Conservation (phyloP, 2,329 filamentous ascomycete genomes). For the Ceratocystiopsis sp. region DNA sequence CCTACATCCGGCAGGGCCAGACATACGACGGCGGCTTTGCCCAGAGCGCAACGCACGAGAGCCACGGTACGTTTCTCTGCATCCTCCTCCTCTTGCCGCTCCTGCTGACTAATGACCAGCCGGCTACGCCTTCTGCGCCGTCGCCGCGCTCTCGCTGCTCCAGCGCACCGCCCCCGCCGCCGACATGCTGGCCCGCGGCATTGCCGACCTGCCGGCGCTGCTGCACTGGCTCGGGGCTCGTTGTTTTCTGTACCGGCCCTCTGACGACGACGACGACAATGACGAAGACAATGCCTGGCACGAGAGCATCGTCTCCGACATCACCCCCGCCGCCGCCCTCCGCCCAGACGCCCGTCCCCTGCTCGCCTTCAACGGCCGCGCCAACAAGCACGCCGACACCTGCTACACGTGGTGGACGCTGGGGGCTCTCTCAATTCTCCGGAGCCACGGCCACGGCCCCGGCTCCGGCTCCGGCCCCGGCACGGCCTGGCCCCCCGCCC, state of each 20-base stretch:
- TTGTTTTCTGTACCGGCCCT: constrained; percentile 42
- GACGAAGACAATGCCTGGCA: constrained; percentile 21
- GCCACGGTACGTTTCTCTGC: constrained; percentile 44
- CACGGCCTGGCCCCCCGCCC: constrained; percentile 39
- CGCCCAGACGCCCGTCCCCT: constrained; percentile 12
- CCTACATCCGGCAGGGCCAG: constrained; percentile 47
- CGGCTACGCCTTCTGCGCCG: constrained; percentile 80
- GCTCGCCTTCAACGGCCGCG: constrained; percentile 72
- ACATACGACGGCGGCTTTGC: constrained; percentile 75
- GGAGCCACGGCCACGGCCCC: constrained; percentile 38
- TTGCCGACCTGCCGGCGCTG: constrained; percentile 21
- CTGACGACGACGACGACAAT: constrained; percentile 25
- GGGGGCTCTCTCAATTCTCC: constrained; percentile 37
- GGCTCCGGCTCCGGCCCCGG: constrained; percentile 27
- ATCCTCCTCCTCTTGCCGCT: neutral
- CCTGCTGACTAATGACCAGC: constrained; percentile 28
- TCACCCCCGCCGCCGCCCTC: neutral
- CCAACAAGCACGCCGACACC: constrained; percentile 84
- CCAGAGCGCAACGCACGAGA: constrained; percentile 62
- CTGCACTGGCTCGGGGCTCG: constrained; percentile 35
- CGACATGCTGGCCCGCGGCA: constrained; percentile 19
- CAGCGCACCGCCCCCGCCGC: constrained; percentile 27
- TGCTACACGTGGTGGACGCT: constrained; percentile 92
- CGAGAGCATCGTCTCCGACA: constrained; percentile 13
- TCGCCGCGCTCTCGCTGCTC: constrained; percentile 63